Base-by-base conservation (phyloP, 1,139 yeast species). In the Diutina siamensis region DNA sequence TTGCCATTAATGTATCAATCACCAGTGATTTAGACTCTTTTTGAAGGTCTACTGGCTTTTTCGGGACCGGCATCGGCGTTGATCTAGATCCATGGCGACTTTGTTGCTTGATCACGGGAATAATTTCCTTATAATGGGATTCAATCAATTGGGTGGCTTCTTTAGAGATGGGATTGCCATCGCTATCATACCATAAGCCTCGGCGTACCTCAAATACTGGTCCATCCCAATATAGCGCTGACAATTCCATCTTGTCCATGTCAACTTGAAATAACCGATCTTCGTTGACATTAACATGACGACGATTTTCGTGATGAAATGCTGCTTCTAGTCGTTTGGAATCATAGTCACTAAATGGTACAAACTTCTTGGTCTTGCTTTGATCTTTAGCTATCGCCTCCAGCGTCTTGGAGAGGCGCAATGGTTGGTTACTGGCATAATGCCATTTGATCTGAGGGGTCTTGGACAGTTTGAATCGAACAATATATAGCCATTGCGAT, bases 171-270 rank as follows among this genome's bases (percentile, higher is more conserved):
- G 97, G 97, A 5, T 60, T 57, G 2, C 82, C 80, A 46, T 75
- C 76, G 4, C 74, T 60, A 45, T 71, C 66, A 57, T 86, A 87
- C 98, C 98, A 89, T 1, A 79, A 61, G 0, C 96, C 96, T 45
- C 97, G 65, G 35, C 96, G 69, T 1, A 89, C 85, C 51, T 84
- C 92, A 57, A 80, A 92, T 1, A 69, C 65, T 0, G 97, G 94
- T 1, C 97, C 97, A 2, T 78, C 81, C 97, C 97, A 89, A 59
- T 81, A 89, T 0, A 82, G 74, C 0, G 97, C 95, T 1, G 65
- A 53, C 53, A 89, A 60, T 46, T 71, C 72, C 58, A 78, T 71
- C 7, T 64, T 60, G 1, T 59, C 52, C 27, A 89, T 52, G 55
- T 86, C 77, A 2, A 88, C 96, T 54, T 80, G 76, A 54, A 83